Evolutionary conservation across 306 rosid species (phyloP), one percentile per base, ranked within the genome.

Genomic region (Cicer cuneatum): DNA sequence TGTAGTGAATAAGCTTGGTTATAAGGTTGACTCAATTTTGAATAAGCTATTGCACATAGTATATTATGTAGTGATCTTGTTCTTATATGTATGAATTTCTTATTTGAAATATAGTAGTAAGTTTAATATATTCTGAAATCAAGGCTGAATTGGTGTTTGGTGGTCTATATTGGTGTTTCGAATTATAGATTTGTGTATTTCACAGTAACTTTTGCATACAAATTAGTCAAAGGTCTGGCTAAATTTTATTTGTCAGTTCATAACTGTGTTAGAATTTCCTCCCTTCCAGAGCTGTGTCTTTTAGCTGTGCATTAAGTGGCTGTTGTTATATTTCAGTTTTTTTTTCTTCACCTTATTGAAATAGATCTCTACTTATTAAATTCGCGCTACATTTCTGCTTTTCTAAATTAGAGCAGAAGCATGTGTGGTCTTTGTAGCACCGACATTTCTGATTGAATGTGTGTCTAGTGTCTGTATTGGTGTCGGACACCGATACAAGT

Each of bases 361-460:
- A 57, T 63, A 58, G 59, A 80, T 59, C 72, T 56, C 39, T 48
- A 15, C 51, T 21, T 58, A 66, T 71, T 39, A 58, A 47, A 46
- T 59, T 68, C 60, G 69, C 15, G 10, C 15, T 74, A 33, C 41
- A 51, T 59, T 80, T 69, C 39, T 72, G 16, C 33, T 51, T 48
- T 51, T 41, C 38, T 35, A 7, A 75, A 13, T 65, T 8, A 53
- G 43, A 65, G 76, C 37, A 64, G 67, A 81, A 63, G 65, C 81
- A 14, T n/a, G 14, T 73, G 65, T 19, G 21, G 21, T 19, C 21
- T 19, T 19, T 19, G 21, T 1, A 19, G 21, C 21, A 19, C 21
- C 21, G 21, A 19, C 21, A 19, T 1, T 19, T 19, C 21, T 19
- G 21, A 19, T n/a, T n/a, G n/a, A n/a, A n/a, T n/a, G n/a, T n/a